Evolutionary conservation across 164 flowering plant genomes (phyloP).

Genomic region (Paratinospora sagittata): DNA sequence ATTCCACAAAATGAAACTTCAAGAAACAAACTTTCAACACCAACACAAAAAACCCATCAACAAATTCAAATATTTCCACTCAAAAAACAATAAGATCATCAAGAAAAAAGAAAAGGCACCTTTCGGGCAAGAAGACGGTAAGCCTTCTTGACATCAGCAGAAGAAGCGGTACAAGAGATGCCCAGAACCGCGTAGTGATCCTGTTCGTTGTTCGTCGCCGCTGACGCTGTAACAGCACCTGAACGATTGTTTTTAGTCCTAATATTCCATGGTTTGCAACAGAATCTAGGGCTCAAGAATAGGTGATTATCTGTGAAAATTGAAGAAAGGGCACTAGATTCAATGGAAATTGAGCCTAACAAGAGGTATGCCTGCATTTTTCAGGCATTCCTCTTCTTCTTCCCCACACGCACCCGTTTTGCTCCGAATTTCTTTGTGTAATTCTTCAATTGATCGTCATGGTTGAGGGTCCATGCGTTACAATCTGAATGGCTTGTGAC

Average conservation of each 20-base stretch:
- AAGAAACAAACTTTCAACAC: not conserved
- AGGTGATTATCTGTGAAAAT: not conserved
- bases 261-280: slow-evolving; percentile 6
- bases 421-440: too few species aligned
- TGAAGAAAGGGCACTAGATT: slow-evolving; percentile 13
- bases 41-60: not conserved
- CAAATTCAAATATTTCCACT: not conserved
- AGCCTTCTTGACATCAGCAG: slow-evolving; percentile 61
- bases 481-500: not conserved
- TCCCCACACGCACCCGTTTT: not conserved
- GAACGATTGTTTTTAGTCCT: not conserved
- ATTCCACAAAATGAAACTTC: too few species aligned
- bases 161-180: slow-evolving; percentile 40
- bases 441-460: too few species aligned
- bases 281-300: slow-evolving; percentile 5
- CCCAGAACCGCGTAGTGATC: slow-evolving; percentile 71
- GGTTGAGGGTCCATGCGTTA: not conserved
- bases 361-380: slow-evolving; percentile 49
- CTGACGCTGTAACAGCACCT: slow-evolving; percentile 23
- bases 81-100: not conserved
- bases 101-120: slow-evolving; percentile 27
- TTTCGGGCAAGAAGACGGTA: slow-evolving; percentile 82
- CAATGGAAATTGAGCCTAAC: slow-evolving; percentile 32
- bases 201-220: slow-evolving; percentile 35
- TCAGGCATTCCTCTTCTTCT: slow-evolving; percentile 18